These are phyloP conservation scores for Penicillium paxilli DNA, from an alignment of 495 filamentous ascomycete species.

Conservation along the genomic window DNA sequence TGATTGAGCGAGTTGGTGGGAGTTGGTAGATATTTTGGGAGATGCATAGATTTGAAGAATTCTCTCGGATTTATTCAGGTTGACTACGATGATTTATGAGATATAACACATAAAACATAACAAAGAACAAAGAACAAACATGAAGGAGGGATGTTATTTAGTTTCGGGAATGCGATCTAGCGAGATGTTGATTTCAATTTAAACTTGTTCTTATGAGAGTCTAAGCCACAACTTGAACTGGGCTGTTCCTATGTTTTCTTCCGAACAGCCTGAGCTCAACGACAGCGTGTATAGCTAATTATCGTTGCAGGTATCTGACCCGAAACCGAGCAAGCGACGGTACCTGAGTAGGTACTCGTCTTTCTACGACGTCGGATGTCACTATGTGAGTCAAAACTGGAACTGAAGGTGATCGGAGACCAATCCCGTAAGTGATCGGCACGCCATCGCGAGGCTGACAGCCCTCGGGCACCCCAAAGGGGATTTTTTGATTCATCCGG, in stretches of 20 bases:
- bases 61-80: not conserved
- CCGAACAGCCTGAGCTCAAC: no score
- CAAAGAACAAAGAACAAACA: not conserved
- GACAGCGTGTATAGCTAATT: no score
- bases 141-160: not conserved
- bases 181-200: not conserved
- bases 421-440: not conserved
- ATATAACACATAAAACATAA: no score
- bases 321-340: no score
- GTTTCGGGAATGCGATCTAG: not conserved
- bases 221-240: no score
- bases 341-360: no score
- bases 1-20: not conserved
- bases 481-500: not conserved
- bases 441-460: not conserved
- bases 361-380: no score
- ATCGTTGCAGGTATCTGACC: no score
- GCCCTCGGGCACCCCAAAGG: not conserved
- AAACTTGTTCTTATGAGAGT: not conserved
- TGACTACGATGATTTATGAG: no score
- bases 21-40: not conserved
- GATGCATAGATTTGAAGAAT: not conserved
- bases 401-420: not conserved
- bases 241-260: no score
- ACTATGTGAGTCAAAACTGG: not conserved